phyloP scores from a whole-genome alignment of 2,329 filamentous ascomycete species.

The Penicillium sp. region DNA sequence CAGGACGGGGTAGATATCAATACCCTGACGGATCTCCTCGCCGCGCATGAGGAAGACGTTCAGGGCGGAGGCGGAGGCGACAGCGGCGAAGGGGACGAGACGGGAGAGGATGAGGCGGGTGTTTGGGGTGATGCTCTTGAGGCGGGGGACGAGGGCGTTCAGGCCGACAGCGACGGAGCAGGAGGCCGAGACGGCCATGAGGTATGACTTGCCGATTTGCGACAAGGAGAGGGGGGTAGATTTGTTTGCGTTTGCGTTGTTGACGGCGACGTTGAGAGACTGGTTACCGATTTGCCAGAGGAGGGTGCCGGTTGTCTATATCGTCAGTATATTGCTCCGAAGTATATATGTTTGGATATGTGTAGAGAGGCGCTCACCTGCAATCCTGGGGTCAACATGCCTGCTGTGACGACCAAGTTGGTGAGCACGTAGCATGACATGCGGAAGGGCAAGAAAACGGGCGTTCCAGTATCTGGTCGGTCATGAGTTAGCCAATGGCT shows the following conservation, averaged over 20 bases:
- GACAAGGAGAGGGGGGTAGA: constrained; percentile 80
- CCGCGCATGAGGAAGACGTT: constrained; percentile 98
- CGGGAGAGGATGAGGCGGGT: constrained; percentile 75
- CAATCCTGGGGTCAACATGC: constrained; percentile 92
- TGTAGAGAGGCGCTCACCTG: constrained; percentile 51
- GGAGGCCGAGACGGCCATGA: constrained; percentile 85
- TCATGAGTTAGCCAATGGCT: not conserved
- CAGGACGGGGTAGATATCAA: constrained; percentile 85
- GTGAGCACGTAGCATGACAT: constrained; percentile 96
- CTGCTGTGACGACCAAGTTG: constrained; percentile 90
- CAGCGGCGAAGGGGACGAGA: constrained; percentile 94
- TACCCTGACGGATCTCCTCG: constrained; percentile 89
- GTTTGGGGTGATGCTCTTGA: constrained; percentile 72
- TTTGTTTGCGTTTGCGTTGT: constrained; percentile 97
- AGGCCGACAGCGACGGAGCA: constrained; percentile 92
- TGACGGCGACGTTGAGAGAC: constrained; percentile 96
- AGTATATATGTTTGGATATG: not conserved
- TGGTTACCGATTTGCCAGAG: constrained; percentile 97
- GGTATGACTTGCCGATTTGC: constrained; percentile 84
- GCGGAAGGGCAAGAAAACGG: constrained; percentile 90
- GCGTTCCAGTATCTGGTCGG: constrained; percentile 76
- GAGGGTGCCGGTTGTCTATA: constrained; percentile 74
- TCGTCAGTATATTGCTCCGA: not conserved
- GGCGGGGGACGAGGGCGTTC: constrained; percentile 81
- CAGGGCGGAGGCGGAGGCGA: constrained; percentile 83